These are phyloP conservation scores for Tolypocladium capitatum DNA, from an alignment of 2,329 filamentous ascomycete species.

Conservation along the genomic window DNA sequence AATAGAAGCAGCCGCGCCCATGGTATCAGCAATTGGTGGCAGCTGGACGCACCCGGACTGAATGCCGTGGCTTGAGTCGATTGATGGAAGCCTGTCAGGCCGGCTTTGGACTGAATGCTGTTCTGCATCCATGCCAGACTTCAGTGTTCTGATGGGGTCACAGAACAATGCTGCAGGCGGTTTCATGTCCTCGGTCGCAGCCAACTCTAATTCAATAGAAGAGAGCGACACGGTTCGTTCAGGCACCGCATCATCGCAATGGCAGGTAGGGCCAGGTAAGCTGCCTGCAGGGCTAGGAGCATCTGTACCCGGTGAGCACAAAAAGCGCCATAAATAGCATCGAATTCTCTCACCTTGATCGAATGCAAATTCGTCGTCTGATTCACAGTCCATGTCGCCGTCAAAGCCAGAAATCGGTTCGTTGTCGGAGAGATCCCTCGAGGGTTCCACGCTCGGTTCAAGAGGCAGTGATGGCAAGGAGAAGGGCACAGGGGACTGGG, in stretches of 20 bases:
- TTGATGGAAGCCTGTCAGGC: neutral
- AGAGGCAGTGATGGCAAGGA: neutral
- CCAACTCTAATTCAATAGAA: neutral
- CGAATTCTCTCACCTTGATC: neutral
- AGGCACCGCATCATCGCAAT: neutral
- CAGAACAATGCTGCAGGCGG: neutral
- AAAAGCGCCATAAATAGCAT: neutral
- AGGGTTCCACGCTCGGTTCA: neutral
- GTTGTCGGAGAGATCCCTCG: neutral
- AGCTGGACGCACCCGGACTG: neutral
- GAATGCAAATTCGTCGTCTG: neutral
- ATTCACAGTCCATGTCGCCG: neutral
- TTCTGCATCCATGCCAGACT: neutral
- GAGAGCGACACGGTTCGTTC: neutral
- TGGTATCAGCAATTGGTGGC: constrained; percentile 6
- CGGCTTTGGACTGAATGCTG: neutral
- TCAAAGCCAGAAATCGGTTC: neutral
- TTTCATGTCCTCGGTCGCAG: neutral
- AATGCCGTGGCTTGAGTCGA: neutral
- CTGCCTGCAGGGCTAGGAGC: neutral
- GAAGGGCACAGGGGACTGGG: neutral
- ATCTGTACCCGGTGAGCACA: neutral
- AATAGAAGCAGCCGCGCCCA: constrained; percentile 1
- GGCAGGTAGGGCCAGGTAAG: neutral
- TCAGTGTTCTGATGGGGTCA: neutral